phyloP scores from a whole-genome alignment of 495 filamentous ascomycete species.

The Polyplosphaeria fusca region DNA sequence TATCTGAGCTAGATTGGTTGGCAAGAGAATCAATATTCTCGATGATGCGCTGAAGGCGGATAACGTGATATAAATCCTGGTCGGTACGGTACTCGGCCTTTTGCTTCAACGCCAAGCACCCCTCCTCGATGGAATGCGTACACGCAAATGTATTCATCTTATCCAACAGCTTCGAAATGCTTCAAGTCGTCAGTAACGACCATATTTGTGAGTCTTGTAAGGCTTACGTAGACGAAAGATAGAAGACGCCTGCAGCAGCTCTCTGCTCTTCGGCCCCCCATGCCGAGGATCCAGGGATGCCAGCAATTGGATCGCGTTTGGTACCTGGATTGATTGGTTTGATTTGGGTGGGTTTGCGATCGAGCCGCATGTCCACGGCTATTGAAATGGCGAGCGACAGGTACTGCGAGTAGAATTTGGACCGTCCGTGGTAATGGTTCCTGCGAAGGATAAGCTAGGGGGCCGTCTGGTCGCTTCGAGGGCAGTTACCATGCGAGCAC shows the following conservation, averaged over 20 bases:
- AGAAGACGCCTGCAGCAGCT: slow-evolving; percentile 23
- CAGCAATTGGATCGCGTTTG: slow-evolving; percentile 13
- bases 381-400: slow-evolving; percentile 22
- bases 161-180: slow-evolving; percentile 23
- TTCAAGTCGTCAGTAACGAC: background rate
- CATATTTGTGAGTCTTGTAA: too few species aligned
- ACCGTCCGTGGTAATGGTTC: slow-evolving; percentile 24
- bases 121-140: slow-evolving; percentile 22
- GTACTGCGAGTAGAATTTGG: slow-evolving; percentile 24
- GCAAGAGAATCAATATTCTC: slow-evolving; percentile 21
- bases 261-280: slow-evolving; percentile 27
- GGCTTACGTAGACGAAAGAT: slow-evolving; percentile 25
- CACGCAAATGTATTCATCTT: slow-evolving; percentile 26
- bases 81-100: slow-evolving; percentile 25
- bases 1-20: slow-evolving; percentile 4
- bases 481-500: slow-evolving; percentile 25
- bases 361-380: slow-evolving; percentile 22
- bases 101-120: slow-evolving; percentile 13
- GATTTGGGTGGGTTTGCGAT: slow-evolving; percentile 14
- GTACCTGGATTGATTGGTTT: background rate
- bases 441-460: slow-evolving; percentile 1
- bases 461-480: background rate
- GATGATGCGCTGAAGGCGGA: slow-evolving; percentile 24
- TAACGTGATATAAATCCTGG: slow-evolving; percentile 23
- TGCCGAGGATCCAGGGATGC: background rate